Conservation (phyloP, 768 basidiomycete genomes). For the Mycena alexandri region DNA sequence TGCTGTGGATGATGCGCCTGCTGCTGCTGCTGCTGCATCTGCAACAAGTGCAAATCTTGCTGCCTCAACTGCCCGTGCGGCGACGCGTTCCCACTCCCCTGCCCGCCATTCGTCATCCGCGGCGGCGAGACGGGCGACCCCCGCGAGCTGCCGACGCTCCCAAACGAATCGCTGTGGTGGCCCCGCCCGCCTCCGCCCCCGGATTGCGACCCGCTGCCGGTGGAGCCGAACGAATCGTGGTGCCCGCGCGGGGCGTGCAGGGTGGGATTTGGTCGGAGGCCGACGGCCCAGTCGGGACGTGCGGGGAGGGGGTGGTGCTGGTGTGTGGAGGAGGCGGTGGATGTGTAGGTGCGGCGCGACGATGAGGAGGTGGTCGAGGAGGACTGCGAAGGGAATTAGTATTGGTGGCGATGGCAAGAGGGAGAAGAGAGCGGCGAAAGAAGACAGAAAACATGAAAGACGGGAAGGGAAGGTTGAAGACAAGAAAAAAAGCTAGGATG, state of each 20-base stretch:
- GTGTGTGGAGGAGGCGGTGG: constrained; percentile 63
- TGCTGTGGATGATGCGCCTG: neutral
- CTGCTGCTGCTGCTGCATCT: constrained; percentile 29
- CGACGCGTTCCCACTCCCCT: constrained; percentile 33
- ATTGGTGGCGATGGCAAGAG: too few species aligned
- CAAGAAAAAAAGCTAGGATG: neutral
- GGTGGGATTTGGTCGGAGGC: constrained; percentile 81
- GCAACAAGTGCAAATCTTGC: constrained; percentile 28
- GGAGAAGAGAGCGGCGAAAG: too few species aligned
- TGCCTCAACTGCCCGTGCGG: constrained; percentile 34
- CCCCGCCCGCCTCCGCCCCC: too few species aligned
- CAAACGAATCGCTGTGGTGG: neutral
- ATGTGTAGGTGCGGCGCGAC: constrained; percentile 82
- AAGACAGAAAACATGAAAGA: too few species aligned
- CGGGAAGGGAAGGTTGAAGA: neutral
- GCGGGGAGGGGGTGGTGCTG: constrained; percentile 83
- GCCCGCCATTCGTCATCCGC: constrained; percentile 48
- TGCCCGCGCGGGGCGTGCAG: constrained; percentile 70
- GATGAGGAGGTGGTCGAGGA: constrained; percentile 86
- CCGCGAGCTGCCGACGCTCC: constrained; percentile 50
- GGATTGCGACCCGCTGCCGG: neutral
- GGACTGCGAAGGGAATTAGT: constrained; percentile 54
- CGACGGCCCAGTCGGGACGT: constrained; percentile 91
- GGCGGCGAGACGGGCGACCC: constrained; percentile 58
- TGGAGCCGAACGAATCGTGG: neutral